Percentiles rank a stretch among this genome's conserved stretches.
Evolutionary conservation across 2,329 filamentous ascomycete genomes (phyloP).

Genomic region (Fusarium newnesense): DNA sequence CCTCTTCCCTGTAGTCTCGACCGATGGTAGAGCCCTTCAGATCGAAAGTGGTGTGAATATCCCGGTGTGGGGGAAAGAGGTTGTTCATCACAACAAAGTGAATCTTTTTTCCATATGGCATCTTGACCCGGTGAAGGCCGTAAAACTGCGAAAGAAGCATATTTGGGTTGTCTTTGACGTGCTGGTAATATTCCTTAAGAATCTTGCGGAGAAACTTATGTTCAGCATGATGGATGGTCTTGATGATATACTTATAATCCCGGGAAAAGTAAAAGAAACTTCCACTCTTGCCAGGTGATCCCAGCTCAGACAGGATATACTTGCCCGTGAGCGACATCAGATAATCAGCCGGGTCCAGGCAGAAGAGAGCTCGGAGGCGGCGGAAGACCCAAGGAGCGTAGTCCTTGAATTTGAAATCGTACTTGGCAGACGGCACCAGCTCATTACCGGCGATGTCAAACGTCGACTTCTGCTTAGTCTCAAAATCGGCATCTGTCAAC

Average conservation of each 20-base stretch:
- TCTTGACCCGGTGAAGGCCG: conserved; percentile 95
- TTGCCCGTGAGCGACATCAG: conserved; percentile 98
- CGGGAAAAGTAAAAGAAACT: conserved; percentile 99
- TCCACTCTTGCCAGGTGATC: conserved; percentile 96
- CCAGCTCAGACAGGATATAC: conserved; percentile 96
- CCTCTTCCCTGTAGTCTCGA: conserved; percentile 88
- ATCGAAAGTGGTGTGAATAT: conserved; percentile 97
- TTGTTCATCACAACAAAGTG: conserved; percentile 99
- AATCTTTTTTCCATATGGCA: conserved; percentile 97
- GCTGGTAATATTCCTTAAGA: conserved; percentile 90
- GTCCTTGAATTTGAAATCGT: conserved; percentile 99
- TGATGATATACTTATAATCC: conserved; percentile 99
- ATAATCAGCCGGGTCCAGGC: conserved; percentile 95
- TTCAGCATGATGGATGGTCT: conserved; percentile 97
- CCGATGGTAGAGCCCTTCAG: conserved; percentile 96
- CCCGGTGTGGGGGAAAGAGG: conserved; percentile 94
- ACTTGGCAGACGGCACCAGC: conserved; percentile 96
- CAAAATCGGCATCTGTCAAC: conserved; percentile 90
- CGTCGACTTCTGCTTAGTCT: conserved; percentile 95
- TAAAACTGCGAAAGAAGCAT: conserved; percentile 98
- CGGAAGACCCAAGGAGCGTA: conserved; percentile 99
- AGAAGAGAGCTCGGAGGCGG: conserved; percentile 86
- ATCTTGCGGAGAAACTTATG: conserved; percentile 88
- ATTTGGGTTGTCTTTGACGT: conserved; percentile 93
- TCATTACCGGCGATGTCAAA: conserved; percentile 99